These are phyloP conservation scores for Gracilaria caudata DNA, from an alignment of 23 red algal genomes.

Conservation along the genomic window DNA sequence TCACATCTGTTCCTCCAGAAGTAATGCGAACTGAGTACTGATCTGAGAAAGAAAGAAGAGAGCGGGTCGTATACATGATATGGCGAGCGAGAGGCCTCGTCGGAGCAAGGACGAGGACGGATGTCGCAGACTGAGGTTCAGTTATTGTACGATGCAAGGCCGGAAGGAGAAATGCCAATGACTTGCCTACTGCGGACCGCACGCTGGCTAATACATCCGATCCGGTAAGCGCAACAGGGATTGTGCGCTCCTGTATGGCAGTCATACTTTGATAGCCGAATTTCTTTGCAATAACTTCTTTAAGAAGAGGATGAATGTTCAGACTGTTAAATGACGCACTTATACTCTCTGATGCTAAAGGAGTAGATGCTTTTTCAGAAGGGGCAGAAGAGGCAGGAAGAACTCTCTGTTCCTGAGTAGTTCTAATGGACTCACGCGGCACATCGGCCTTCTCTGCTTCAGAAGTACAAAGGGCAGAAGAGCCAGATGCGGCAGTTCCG, in stretches of 20 bases:
- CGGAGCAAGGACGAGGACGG: slow-evolving; percentile 81
- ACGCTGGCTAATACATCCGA: slow-evolving; percentile 82
- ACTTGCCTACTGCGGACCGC: slow-evolving; percentile 83
- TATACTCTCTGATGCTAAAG: slow-evolving; percentile 11
- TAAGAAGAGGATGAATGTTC: slow-evolving; percentile 45
- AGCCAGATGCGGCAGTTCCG: background rate
- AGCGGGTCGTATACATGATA: slow-evolving; percentile 54
- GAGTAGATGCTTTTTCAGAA: background rate
- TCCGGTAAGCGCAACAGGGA: slow-evolving; percentile 72
- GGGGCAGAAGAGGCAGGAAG: background rate
- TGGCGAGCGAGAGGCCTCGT: slow-evolving; percentile 73
- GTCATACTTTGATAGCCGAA: slow-evolving; percentile 74
- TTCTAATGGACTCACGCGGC: background rate
- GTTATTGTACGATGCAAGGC: slow-evolving; percentile 64
- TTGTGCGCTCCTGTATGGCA: slow-evolving; percentile 66
- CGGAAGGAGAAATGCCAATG: slow-evolving; percentile 81
- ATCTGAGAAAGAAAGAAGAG: slow-evolving; percentile 34
- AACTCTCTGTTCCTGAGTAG: background rate
- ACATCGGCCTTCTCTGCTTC: background rate
- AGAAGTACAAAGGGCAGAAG: background rate
- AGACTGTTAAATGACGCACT: slow-evolving; percentile 61
- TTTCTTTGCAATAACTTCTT: slow-evolving; percentile 55
- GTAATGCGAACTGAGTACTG: slow-evolving; percentile 19
- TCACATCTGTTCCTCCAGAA: slow-evolving; percentile 67
- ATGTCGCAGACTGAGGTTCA: slow-evolving; percentile 12